These are phyloP conservation scores for Hypoxylon sp. DNA, from an alignment of 2,329 filamentous ascomycete genomes.

Conservation along the genomic window DNA sequence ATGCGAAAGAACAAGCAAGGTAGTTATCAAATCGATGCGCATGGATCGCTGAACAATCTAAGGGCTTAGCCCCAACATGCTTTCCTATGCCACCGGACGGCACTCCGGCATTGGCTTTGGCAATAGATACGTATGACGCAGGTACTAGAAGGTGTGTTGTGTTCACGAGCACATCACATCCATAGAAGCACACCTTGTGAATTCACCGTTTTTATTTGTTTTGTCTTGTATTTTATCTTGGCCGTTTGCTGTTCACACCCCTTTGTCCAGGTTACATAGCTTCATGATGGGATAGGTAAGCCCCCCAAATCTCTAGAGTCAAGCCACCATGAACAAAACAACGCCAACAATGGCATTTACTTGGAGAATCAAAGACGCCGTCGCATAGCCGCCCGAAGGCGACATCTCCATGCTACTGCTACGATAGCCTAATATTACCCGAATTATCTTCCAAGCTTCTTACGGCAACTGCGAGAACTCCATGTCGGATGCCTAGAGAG, in stretches of 20 bases:
- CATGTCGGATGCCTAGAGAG: not conserved
- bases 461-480: not conserved
- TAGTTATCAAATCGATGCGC: not conserved
- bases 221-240: conserved; percentile 20
- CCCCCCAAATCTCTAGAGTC: not conserved
- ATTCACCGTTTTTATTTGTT: conserved; percentile 6
- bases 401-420: not conserved
- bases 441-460: conserved; percentile 6
- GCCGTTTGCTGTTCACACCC: not conserved
- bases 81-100: not conserved
- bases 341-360: not conserved
- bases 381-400: conserved; percentile 8
- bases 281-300: not conserved
- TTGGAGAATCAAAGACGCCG: not conserved
- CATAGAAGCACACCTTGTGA: not conserved
- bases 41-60: not conserved
- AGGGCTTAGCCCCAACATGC: not conserved
- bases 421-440: conserved; percentile 6
- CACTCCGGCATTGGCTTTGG: not conserved
- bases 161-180: not conserved
- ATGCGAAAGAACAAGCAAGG: conserved; percentile 6
- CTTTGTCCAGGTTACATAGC: not conserved
- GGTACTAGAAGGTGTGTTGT: not conserved
- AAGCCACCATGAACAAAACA: not conserved
- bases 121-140: too few species aligned